A percentile compares a stretch with the other conserved stretches of the same genome.
Conservation (phyloP, 495 filamentous ascomycete species). For the Aspergillus coremiiformis region DNA sequence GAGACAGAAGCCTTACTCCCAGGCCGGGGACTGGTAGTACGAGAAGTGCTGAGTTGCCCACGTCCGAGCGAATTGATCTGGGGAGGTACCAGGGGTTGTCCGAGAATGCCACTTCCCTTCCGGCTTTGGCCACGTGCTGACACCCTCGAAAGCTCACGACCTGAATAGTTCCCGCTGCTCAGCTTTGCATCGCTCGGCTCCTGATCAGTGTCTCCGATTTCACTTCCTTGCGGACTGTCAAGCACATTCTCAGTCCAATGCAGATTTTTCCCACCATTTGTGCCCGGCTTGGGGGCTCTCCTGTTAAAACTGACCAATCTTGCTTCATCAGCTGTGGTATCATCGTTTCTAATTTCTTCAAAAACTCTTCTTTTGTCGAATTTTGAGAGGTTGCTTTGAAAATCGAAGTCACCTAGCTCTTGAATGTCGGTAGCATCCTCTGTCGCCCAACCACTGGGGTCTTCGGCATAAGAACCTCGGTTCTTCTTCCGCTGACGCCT, state of each 20-base stretch:
- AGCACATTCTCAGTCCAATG: conserved; percentile 91
- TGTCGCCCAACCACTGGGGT: conserved; percentile 88
- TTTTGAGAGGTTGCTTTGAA: conserved; percentile 75
- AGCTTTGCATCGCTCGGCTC: conserved; percentile 49
- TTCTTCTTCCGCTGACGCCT: conserved; percentile 49
- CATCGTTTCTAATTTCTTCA: conserved; percentile 78
- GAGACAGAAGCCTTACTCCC: conserved; percentile 25
- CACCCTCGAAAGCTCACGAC: conserved; percentile 45
- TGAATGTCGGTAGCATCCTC: conserved; percentile 97
- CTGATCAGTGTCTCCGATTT: conserved; percentile 56
- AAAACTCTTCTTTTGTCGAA: conserved; percentile 92
- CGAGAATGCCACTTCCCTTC: conserved; percentile 50
- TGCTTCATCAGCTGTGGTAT: conserved; percentile 79
- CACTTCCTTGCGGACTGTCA: conserved; percentile 58
- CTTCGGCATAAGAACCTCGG: conserved; percentile 45
- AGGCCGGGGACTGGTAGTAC: conserved; percentile 38
- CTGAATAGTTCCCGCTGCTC: conserved; percentile 48
- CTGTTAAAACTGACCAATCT: conserved; percentile 87
- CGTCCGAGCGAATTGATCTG: conserved; percentile 33
- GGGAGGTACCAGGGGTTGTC: conserved; percentile 28
- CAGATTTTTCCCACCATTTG: conserved; percentile 79
- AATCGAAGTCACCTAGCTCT: conserved; percentile 90
- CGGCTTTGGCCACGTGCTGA: conserved; percentile 45
- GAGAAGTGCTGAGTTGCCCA: conserved; percentile 33
- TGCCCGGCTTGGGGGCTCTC: conserved; percentile 62